phyloP scores from a whole-genome alignment of 192 early-diverging fungal genomes.

The Linnemannia schmuckeri region DNA sequence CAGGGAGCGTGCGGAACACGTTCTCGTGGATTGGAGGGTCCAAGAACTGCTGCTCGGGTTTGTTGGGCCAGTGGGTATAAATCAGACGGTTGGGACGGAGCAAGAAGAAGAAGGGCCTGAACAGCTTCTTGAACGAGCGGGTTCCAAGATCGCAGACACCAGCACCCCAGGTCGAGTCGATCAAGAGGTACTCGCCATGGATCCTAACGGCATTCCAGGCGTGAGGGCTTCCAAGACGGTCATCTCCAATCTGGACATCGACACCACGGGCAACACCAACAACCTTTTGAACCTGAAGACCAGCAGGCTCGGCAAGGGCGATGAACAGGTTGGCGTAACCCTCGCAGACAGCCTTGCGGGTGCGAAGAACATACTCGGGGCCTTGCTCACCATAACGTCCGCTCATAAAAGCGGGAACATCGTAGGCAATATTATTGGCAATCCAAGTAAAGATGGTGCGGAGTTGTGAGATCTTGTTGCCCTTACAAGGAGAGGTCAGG shows the following conservation, averaged over 20 bases:
- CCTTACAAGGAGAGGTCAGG: conserved; percentile 60
- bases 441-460: conserved; percentile 70
- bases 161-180: conserved; percentile 73
- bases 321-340: conserved; percentile 69
- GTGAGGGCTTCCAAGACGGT: conserved; percentile 54
- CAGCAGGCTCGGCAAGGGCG: conserved; percentile 63
- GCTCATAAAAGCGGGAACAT: conserved; percentile 59
- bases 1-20: conserved; percentile 60
- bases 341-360: conserved; percentile 65
- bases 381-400: conserved; percentile 35
- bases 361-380: conserved; percentile 56
- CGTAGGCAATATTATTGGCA: conserved; percentile 65
- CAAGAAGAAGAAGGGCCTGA: conserved; percentile 70
- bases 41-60: conserved; percentile 65
- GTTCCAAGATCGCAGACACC: conserved; percentile 53
- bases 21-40: conserved; percentile 58
- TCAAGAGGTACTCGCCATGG: conserved; percentile 64
- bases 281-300: conserved; percentile 58
- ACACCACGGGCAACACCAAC: conserved; percentile 66
- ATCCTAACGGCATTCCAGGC: conserved; percentile 69
- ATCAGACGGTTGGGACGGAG: conserved; percentile 64
- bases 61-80: conserved; percentile 68
- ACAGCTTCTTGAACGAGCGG: conserved; percentile 57
- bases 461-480: conserved; percentile 58
- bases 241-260: conserved; percentile 55